Base-by-base conservation (phyloP, 139 green algal species). In the Tetradesmus lagerheimii region DNA sequence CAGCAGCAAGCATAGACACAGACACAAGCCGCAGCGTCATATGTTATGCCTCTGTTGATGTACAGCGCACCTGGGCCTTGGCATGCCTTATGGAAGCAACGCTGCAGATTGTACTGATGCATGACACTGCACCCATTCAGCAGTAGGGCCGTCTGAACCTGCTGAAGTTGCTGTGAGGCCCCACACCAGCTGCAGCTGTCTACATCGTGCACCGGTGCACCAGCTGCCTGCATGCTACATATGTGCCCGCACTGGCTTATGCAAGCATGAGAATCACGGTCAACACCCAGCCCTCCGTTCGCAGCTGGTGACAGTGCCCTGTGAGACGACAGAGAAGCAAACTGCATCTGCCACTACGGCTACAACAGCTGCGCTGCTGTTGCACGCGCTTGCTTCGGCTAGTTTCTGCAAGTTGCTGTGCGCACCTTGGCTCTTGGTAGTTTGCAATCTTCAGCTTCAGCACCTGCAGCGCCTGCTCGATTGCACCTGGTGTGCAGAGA, bases 401-500 rank as follows among this genome's bases (percentile, higher is more conserved):
- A 64, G 5, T 27, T 27, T 25, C 50, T 64, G 50, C 14, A 25
- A 2, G 2, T 25, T 27, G 15, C 25, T n/a, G 23, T 31, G 57
- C 57, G 20, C 23, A 71, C 57, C 57, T 71, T 71, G 57, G 57
- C 57, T 71, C 57, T 31, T 71, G 77, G 74, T 84, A 95, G 31
- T 93, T 90, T 1, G 92, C 88, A 18, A 99, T 93, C 71, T 96
- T 95, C 14, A 94, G 80, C 5, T 92, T 93, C 31, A 97, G n/a
- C 6, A 98, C 91, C 90, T 99, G 98, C 1, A 99, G 94, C 80
- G 98, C 89, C 25, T 93, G 91, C 90, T 99, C 97, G 12, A 99
- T 93, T 0, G 95, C 94, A 0, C 95, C 95, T 25, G 94, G 90
- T 38, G 67, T 27, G 25, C 47, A 31, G 38, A 85, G 74, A 0